Evolutionary conservation across 176 grass and related monocot genomes (phyloP).

Genomic region (Dactylis glomerata): DNA sequence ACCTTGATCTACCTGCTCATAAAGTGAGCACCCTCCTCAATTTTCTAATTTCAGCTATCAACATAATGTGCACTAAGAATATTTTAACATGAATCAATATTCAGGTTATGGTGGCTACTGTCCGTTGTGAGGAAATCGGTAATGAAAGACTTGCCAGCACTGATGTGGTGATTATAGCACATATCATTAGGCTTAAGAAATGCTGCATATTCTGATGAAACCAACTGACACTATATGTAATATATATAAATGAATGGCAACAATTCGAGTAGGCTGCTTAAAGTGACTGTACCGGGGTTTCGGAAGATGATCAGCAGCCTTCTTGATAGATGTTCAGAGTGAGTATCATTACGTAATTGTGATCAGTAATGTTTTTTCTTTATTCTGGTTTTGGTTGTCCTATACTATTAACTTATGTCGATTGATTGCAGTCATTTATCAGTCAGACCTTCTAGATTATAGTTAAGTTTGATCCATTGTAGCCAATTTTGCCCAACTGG

Average conservation of each 20-base stretch:
- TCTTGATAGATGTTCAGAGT: conserved; percentile 87
- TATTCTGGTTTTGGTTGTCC: no score
- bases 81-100: conserved; percentile 23
- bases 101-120: conserved; percentile 99
- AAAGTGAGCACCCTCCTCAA: conserved; percentile 52
- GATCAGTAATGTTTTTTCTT: no score
- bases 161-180: conserved; percentile 64
- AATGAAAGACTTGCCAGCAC: conserved; percentile 79
- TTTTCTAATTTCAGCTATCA: conserved; percentile 14
- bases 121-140: conserved; percentile 97
- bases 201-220: conserved; percentile 11
- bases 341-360: no score
- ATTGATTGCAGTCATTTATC: no score
- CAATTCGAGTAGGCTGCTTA: conserved; percentile 84
- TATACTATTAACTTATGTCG: no score
- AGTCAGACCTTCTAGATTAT: no score
- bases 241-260: conserved; percentile 80
- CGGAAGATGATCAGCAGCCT: conserved; percentile 76
- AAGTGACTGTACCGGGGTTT: conserved; percentile 79
- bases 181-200: conserved; percentile 23
- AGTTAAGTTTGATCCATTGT: no score
- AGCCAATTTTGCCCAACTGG: no score
- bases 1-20: conserved; percentile 96
- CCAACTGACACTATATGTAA: conserved; percentile 25
- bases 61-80: conserved; percentile 18